A percentile compares a stretch with the other conserved stretches of the same genome.
These are phyloP conservation scores for Artemisia princeps DNA, from an alignment of 140 eudicot genomes.

Conservation along the genomic window DNA sequence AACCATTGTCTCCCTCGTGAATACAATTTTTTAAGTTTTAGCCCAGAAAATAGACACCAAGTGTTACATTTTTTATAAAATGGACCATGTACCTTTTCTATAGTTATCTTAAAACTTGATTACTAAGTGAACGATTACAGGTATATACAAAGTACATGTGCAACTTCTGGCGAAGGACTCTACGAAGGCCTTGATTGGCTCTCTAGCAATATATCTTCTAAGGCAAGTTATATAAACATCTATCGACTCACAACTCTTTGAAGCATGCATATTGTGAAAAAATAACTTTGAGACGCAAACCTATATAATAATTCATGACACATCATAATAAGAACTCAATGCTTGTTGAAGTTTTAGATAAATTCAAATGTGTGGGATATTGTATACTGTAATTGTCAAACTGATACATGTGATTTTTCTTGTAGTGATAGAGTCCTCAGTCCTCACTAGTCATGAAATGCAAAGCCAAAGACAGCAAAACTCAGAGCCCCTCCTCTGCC, in stretches of 20 bases:
- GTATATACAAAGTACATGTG: conserved; percentile 49
- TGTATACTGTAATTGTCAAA: neutral
- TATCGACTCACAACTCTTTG: neutral
- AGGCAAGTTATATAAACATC: conserved; percentile 32
- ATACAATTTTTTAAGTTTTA: neutral
- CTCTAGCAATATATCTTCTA: conserved; percentile 34
- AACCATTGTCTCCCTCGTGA: neutral
- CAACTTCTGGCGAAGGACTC: conserved; percentile 48
- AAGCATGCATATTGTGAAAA: neutral
- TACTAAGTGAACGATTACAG: conserved; percentile 18
- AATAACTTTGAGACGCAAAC: too few relatives aligned
- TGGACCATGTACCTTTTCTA: neutral
- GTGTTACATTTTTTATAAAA: neutral
- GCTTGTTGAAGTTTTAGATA: too few relatives aligned
- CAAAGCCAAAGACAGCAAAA: conserved; percentile 2
- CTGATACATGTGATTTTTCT: conserved; percentile 18
- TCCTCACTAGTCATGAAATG: neutral
- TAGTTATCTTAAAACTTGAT: neutral
- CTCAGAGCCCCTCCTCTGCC: conserved; percentile 11
- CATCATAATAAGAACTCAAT: too few relatives aligned
- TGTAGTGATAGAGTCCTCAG: conserved; percentile 17
- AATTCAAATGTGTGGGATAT: too few relatives aligned
- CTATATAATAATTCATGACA: too few relatives aligned
- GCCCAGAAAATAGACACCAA: neutral
- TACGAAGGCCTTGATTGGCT: conserved; percentile 51